These are phyloP conservation scores for Coleophoma crateriformis DNA, from an alignment of 2,329 filamentous ascomycete species.

Conservation along the genomic window DNA sequence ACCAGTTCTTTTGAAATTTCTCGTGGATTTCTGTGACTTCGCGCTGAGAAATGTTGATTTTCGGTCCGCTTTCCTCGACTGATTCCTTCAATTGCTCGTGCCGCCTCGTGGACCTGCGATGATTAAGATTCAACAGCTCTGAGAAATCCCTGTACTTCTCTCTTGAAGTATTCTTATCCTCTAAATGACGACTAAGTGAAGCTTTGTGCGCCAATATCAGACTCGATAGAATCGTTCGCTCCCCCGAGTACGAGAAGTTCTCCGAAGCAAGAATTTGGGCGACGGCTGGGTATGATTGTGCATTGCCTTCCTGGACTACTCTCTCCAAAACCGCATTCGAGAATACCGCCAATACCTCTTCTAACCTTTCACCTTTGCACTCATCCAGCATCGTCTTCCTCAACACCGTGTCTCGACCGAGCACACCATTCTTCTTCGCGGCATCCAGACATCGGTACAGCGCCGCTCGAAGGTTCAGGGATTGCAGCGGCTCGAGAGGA, in stretches of 20 bases:
- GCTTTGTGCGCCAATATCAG: slow-evolving; percentile 70
- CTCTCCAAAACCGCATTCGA: slow-evolving; percentile 79
- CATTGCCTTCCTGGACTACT: slow-evolving; percentile 40
- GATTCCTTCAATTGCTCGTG: slow-evolving; percentile 37
- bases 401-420: slow-evolving; percentile 74
- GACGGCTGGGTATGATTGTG: slow-evolving; percentile 37
- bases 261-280: slow-evolving; percentile 53
- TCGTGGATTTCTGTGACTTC: slow-evolving; percentile 46
- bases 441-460: slow-evolving; percentile 77
- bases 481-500: slow-evolving; percentile 83
- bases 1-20: slow-evolving; percentile 68
- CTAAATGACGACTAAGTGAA: slow-evolving; percentile 55
- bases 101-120: slow-evolving; percentile 48
- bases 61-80: slow-evolving; percentile 21
- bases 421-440: slow-evolving; percentile 78
- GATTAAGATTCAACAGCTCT: slow-evolving; percentile 58
- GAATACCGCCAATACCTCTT: slow-evolving; percentile 79
- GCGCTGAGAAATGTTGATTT: slow-evolving; percentile 10
- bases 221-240: slow-evolving; percentile 51
- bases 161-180: slow-evolving; percentile 53
- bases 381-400: slow-evolving; percentile 97
- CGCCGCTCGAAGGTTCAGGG: slow-evolving; percentile 80
- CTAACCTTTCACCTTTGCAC: slow-evolving; percentile 85
- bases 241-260: slow-evolving; percentile 49
- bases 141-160: slow-evolving; percentile 58